Conservation (phyloP, 2,329 filamentous ascomycete species). For the Aspergillus tamarii region DNA sequence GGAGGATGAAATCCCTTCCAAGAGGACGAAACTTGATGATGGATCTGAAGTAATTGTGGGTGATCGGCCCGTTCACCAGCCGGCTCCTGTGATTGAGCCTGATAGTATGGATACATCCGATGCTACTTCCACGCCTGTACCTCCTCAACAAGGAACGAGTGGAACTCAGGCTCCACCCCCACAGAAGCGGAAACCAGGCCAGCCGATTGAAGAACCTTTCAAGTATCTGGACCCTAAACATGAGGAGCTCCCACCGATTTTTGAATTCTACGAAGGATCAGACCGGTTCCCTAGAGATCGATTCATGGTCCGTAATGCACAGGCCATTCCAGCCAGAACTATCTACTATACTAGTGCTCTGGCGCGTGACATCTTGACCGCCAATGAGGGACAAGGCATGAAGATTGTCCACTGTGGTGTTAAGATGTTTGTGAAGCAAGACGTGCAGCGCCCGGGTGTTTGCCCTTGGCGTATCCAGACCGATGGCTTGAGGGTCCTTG, state of each 20-base stretch:
- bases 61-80: conserved; percentile 40
- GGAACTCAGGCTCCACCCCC: conserved; percentile 21
- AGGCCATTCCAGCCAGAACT: conserved; percentile 84
- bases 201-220: conserved; percentile 84
- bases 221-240: conserved; percentile 81
- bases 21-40: conserved; percentile 49
- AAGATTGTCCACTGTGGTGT: conserved; percentile 97
- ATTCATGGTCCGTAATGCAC: conserved; percentile 94
- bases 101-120: conserved; percentile 29
- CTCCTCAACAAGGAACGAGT: conserved; percentile 16
- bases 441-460: conserved; percentile 81
- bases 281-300: conserved; percentile 83
- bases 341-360: conserved; percentile 94
- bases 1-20: conserved; percentile 43
- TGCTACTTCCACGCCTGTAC: conserved; percentile 24
- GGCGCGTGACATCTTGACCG: conserved; percentile 78
- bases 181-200: conserved; percentile 43
- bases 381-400: conserved; percentile 88
- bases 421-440: conserved; percentile 99
- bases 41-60: conserved; percentile 42
- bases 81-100: conserved; percentile 29
- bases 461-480: conserved; percentile 95
- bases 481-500: conserved; percentile 87
- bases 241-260: conserved; percentile 75
- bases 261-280: conserved; percentile 82